phyloP scores from a whole-genome alignment of 2,329 filamentous ascomycete species.

The Penicillium decumbens region DNA sequence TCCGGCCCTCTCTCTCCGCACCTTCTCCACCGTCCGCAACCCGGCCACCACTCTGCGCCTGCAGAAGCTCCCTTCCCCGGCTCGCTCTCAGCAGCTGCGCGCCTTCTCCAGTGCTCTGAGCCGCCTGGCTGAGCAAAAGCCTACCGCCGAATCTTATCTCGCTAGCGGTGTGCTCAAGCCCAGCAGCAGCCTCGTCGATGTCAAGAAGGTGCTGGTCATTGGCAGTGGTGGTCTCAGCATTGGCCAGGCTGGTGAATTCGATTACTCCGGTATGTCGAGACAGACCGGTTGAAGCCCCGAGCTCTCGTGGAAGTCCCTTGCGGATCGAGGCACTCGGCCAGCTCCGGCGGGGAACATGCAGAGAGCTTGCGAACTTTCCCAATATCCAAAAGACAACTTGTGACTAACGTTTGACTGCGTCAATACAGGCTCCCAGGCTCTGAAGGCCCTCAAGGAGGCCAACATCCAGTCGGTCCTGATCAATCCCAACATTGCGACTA shows the following conservation, averaged over 20 bases:
- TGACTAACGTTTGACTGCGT: constrained; percentile 19
- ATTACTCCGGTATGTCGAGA: constrained; percentile 79
- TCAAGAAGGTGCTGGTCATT: constrained; percentile 96
- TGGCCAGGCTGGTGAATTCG: constrained; percentile 96
- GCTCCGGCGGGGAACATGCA: constrained; percentile 8
- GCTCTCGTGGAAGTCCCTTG: constrained; percentile 1
- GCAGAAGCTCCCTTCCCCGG: constrained; percentile 34
- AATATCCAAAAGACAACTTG: background rate
- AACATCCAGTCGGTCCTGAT: constrained; percentile 87
- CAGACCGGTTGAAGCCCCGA: background rate
- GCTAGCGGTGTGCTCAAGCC: constrained; percentile 81
- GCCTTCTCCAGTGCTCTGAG: constrained; percentile 41
- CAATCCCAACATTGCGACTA: constrained; percentile 97
- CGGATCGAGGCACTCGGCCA: background rate
- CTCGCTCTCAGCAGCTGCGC: constrained; percentile 42
- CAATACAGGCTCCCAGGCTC: constrained; percentile 75
- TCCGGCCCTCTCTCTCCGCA: constrained; percentile 34
- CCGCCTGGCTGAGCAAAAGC: constrained; percentile 54
- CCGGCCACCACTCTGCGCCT: constrained; percentile 34
- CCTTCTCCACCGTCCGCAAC: constrained; percentile 36
- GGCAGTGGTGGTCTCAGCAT: constrained; percentile 92
- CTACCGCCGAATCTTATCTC: constrained; percentile 80
- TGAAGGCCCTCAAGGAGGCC: constrained; percentile 95
- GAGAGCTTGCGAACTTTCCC: background rate
- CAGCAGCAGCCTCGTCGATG: constrained; percentile 70